Evolutionary conservation across 495 filamentous ascomycete species (phyloP).

Genomic region (Oidiodendron maius): DNA sequence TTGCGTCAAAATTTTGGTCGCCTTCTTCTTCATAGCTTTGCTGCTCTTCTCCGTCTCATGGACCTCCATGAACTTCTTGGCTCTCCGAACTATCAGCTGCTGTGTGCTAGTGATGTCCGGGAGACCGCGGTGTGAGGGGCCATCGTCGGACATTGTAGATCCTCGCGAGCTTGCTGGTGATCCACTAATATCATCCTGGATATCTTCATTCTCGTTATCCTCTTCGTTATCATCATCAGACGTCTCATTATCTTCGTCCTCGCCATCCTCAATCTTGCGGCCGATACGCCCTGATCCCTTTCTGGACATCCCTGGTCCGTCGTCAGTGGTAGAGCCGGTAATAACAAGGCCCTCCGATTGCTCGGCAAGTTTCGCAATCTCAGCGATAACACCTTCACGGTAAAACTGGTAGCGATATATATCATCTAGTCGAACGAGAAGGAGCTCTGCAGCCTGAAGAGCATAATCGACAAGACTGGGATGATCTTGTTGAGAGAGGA

Average conservation of each 20-base stretch:
- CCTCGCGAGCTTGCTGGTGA: slow-evolving; percentile 60
- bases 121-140: slow-evolving; percentile 35
- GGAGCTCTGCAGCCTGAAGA: slow-evolving; percentile 79
- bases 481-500: slow-evolving; percentile 94
- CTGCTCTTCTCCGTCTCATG: slow-evolving; percentile 73
- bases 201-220: slow-evolving; percentile 57
- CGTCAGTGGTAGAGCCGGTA: not conserved
- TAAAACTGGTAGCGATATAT: slow-evolving; percentile 97
- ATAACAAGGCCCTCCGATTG: slow-evolving; percentile 6
- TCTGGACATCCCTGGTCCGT: slow-evolving; percentile 15
- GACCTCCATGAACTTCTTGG: slow-evolving; percentile 73
- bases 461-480: slow-evolving; percentile 79
- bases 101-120: slow-evolving; percentile 58
- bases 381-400: slow-evolving; percentile 91
- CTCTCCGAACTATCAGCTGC: slow-evolving; percentile 65
- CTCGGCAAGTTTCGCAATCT: slow-evolving; percentile 71
- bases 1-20: slow-evolving; percentile 64
- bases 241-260: slow-evolving; percentile 35
- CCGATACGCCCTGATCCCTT: slow-evolving; percentile 11
- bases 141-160: slow-evolving; percentile 51
- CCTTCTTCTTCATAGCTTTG: slow-evolving; percentile 68
- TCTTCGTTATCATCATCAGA: slow-evolving; percentile 40
- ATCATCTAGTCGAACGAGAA: slow-evolving; percentile 73
- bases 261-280: slow-evolving; percentile 37
- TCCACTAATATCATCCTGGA: slow-evolving; percentile 62